These are phyloP conservation scores for Moesziomyces antarcticus DNA, from an alignment of 1,284 basidiomycete genomes.

Conservation along the genomic window DNA sequence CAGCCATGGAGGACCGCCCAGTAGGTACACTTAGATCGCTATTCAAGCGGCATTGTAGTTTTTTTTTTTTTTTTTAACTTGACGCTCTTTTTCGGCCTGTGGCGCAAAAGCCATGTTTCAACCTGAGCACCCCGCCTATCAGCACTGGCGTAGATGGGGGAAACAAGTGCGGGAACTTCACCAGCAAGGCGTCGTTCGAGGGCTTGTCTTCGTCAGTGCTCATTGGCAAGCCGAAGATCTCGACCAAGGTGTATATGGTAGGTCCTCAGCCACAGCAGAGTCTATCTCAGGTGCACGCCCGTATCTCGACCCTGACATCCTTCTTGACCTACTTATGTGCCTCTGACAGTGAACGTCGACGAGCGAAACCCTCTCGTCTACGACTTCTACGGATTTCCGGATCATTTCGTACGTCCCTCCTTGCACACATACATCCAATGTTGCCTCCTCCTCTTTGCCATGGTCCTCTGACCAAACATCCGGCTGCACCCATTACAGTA, in stretches of 20 bases:
- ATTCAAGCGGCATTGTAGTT: too few species aligned
- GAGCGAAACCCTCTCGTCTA: conserved; percentile 69
- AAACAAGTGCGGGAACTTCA: conserved; percentile 53
- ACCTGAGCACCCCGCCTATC: conserved; percentile 66
- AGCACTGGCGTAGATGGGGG: conserved; percentile 69
- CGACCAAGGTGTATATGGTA: conserved; percentile 37
- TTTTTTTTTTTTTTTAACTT: too few species aligned
- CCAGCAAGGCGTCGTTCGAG: conserved; percentile 62
- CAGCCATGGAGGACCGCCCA: conserved; percentile 68
- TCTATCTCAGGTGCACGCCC: too few species aligned
- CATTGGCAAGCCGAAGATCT: conserved; percentile 70
- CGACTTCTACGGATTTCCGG: conserved; percentile 70
- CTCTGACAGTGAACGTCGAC: conserved; percentile 61
- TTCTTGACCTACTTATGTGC: background rate
- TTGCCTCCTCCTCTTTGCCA: background rate
- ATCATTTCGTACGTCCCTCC: conserved; percentile 26
- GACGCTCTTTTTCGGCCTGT: too few species aligned
- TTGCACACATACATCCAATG: too few species aligned
- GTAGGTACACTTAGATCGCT: conserved; percentile 5
- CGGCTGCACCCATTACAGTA: conserved; percentile 52
- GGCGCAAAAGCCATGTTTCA: conserved; percentile 67
- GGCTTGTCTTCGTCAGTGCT: conserved; percentile 69
- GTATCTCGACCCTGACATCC: background rate
- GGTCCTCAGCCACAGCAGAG: background rate
- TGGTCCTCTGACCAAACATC: too few species aligned